Percentiles rank a stretch among this genome's conserved stretches.
Evolutionary conservation across 495 filamentous ascomycete species (phyloP).

Genomic region (Xylona heveae): DNA sequence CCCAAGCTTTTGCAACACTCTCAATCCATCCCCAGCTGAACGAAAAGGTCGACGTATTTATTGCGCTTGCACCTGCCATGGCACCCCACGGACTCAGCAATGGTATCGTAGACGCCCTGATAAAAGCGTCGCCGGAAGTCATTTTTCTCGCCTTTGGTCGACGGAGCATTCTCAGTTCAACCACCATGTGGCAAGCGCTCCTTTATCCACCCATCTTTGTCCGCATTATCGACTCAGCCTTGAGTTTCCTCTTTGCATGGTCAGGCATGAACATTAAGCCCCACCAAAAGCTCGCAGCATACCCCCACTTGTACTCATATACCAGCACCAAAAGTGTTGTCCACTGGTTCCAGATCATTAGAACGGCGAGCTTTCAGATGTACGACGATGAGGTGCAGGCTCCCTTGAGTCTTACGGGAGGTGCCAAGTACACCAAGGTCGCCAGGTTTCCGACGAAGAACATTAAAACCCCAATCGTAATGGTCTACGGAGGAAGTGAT

Average conservation of each 20-base stretch:
- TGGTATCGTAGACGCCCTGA: slow-evolving; percentile 70
- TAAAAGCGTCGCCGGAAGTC: slow-evolving; percentile 85
- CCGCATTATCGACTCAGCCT: slow-evolving; percentile 63
- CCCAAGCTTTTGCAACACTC: slow-evolving; percentile 89
- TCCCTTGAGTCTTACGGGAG: slow-evolving; percentile 27
- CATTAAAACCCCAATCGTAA: slow-evolving; percentile 85
- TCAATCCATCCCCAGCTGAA: slow-evolving; percentile 85
- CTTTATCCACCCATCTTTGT: slow-evolving; percentile 90
- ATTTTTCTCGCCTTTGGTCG: slow-evolving; percentile 91
- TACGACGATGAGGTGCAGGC: slow-evolving; percentile 82
- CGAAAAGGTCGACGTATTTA: slow-evolving; percentile 85
- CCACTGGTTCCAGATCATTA: slow-evolving; percentile 98
- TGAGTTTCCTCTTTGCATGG: slow-evolving; percentile 80
- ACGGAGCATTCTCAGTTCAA: slow-evolving; percentile 73
- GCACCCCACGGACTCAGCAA: slow-evolving; percentile 78
- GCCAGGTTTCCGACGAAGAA: slow-evolving; percentile 91
- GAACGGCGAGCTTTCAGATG: slow-evolving; percentile 90
- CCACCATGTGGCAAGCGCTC: slow-evolving; percentile 93
- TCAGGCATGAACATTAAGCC: slow-evolving; percentile 62
- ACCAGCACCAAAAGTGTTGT: slow-evolving; percentile 91
- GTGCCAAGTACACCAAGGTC: slow-evolving; percentile 60
- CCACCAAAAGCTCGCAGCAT: slow-evolving; percentile 88
- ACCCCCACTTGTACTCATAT: slow-evolving; percentile 88
- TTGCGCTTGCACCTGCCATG: slow-evolving; percentile 95
- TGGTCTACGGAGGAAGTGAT: slow-evolving; percentile 84